Percentiles rank a stretch among this genome's conserved stretches.
phyloP scores from a whole-genome alignment of 2,329 filamentous ascomycete species.

The Fonsecaea multimorphosa region DNA sequence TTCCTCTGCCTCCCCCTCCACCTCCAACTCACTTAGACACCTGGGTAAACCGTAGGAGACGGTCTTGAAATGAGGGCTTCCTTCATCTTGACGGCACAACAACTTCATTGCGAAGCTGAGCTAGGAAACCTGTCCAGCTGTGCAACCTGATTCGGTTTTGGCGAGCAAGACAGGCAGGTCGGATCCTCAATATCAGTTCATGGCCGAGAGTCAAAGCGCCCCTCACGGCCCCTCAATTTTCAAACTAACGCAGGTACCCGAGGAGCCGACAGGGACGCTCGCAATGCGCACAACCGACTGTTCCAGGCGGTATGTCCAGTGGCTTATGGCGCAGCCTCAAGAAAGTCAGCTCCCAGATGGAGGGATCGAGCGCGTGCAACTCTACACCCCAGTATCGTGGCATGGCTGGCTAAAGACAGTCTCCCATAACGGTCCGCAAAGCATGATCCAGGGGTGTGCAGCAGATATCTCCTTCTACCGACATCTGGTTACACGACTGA shows the following conservation, averaged over 20 bases:
- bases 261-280: slow-evolving; percentile 2
- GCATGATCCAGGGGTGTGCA: not conserved
- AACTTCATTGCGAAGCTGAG: not conserved
- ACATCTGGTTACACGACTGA: not conserved
- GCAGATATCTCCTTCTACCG: not conserved
- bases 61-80: no score
- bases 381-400: not conserved
- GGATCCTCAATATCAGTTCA: not conserved
- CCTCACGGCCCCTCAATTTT: not conserved
- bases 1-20: no score
- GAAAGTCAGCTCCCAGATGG: not conserved
- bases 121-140: not conserved
- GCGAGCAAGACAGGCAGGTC: not conserved
- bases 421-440: not conserved
- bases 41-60: no score
- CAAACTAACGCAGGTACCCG: slow-evolving; percentile 18
- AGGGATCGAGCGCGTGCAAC: no score
- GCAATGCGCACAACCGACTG: not conserved
- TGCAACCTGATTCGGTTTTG: not conserved
- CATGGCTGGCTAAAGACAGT: not conserved
- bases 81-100: not conserved
- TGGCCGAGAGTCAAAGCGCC: not conserved
- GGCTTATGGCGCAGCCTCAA: not conserved
- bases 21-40: no score
- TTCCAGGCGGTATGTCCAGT: not conserved